Base-by-base conservation (phyloP, 2,329 filamentous ascomycete species). In the Ceratocystis cacaofunesta region DNA sequence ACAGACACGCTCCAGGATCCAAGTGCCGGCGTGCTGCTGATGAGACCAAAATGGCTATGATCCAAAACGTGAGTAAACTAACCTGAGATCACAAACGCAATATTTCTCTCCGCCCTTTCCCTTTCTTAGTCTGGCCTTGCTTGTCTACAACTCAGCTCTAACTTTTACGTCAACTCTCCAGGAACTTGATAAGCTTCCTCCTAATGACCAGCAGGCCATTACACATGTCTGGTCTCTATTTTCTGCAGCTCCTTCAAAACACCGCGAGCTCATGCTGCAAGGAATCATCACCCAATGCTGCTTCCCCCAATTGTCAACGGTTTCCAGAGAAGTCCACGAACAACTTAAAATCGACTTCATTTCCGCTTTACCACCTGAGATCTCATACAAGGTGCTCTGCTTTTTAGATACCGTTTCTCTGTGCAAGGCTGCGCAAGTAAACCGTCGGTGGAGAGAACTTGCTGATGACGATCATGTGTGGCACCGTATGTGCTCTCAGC, bases 391-490 rank as follows among this genome's bases (percentile, higher is more conserved):
- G 75, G 92, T 99, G 46, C 81, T 99, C 2, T 92, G 88, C 71
- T 94, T 89, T 71, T 86, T 99, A 67, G 94, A 99, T 74, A 96
- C 92, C 0, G 88, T 89, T 1, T 96, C 92, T 0, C 81, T 99
- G 0, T 97, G 94, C 79, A 96, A 96, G 74, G 92, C 94, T 1
- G 90, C 94, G 0, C 92, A 96, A 74, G 94, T 99, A 65, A 96
- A 90, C 73, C 84, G 86, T 67, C 82, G 87, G 70, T 99, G 94
- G 94, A 83, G 90, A 68, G 84, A 84, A 66, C 78, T 99, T 50
- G 92, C 94, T n/a, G 94, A 97, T 71, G 92, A 96, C 72, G 92
- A 99, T 74, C 88, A 95, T 7, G 92, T 99, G 3, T 99, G 94
- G 94, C 76, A 96, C 73, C 88, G 87, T 69, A 96, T 97, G 92